Conservation (phyloP, 257 asterid genomes). For the Ilex asprella region DNA sequence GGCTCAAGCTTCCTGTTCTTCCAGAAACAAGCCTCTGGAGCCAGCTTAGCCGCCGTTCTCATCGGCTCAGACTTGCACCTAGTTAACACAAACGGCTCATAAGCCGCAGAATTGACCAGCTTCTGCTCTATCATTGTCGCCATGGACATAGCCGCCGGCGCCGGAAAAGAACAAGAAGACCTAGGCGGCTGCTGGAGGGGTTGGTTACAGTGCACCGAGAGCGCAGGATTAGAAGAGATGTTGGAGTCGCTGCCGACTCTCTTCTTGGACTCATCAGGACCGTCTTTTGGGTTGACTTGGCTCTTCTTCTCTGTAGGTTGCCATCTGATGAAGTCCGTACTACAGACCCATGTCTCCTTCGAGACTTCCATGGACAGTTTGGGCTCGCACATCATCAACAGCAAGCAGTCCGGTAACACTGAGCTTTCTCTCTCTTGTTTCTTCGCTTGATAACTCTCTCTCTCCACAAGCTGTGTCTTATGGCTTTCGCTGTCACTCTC, state of each 20-base stretch:
- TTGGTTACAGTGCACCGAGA: background rate
- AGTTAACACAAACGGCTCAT: constrained; percentile 83
- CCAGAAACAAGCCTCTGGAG: constrained; percentile 78
- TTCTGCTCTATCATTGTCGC: constrained; percentile 70
- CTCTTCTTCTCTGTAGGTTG: constrained; percentile 60
- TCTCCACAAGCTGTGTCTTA: too few species aligned
- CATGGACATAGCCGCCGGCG: constrained; percentile 28
- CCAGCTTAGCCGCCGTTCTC: constrained; percentile 81
- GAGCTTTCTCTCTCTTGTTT: constrained; percentile 9
- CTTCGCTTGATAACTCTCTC: constrained; percentile 5
- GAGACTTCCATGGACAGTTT: constrained; percentile 96
- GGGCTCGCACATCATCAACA: constrained; percentile 95
- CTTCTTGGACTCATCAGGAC: constrained; percentile 24
- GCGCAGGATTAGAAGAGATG: background rate
- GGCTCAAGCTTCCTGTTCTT: constrained; percentile 77
- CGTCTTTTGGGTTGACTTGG: constrained; percentile 12
- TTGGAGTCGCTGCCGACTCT: constrained; percentile 25
- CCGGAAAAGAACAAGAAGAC: constrained; percentile 63
- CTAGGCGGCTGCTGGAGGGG: constrained; percentile 42
- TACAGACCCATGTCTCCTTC: constrained; percentile 96
- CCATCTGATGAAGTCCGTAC: constrained; percentile 75
- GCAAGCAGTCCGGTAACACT: constrained; percentile 71
- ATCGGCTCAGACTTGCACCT: constrained; percentile 97
- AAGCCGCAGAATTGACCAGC: constrained; percentile 62
- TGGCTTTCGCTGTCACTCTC: constrained; percentile 5